These are phyloP conservation scores for Eutypa lata DNA, from an alignment of 2,329 filamentous ascomycete genomes.

Conservation along the genomic window DNA sequence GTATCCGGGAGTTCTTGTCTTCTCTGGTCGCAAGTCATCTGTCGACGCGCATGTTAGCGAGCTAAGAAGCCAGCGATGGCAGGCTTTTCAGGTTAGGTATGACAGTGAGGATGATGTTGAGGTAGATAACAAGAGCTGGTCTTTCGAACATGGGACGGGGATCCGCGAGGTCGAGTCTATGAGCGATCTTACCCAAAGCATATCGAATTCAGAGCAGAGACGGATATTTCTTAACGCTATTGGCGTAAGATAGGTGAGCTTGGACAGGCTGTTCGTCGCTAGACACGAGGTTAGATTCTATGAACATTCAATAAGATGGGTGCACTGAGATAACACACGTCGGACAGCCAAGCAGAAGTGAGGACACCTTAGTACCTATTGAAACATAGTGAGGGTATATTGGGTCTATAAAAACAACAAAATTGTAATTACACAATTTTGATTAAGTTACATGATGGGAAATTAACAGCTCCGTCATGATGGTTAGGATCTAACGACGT, in stretches of 20 bases:
- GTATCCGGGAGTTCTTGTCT: conserved; percentile 17
- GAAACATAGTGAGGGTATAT: too few species aligned
- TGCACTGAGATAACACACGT: too few species aligned
- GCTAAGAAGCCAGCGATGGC: conserved; percentile 15
- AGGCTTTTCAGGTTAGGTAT: conserved; percentile 19
- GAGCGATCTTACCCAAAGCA: conserved; percentile 13
- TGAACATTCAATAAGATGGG: too few species aligned
- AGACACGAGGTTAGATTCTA: too few species aligned
- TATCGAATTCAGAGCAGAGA: conserved; percentile 7
- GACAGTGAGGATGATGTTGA: conserved; percentile 9
- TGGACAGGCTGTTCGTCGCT: too few species aligned
- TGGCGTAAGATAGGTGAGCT: conserved; percentile 15
- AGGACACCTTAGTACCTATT: too few species aligned
- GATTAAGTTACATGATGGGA: too few species aligned
- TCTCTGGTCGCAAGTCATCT: conserved; percentile 10
- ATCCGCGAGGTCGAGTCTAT: conserved; percentile 17
- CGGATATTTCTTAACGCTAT: conserved; percentile 15
- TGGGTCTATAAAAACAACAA: too few species aligned
- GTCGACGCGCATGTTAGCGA: conserved; percentile 14
- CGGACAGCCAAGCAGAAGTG: too few species aligned
- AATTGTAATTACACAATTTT: too few species aligned
- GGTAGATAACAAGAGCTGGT: conserved; percentile 5
- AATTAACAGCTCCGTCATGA: too few species aligned
- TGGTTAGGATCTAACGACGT: too few species aligned
- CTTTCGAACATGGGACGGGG: conserved; percentile 13